Conservation (phyloP, 1,284 basidiomycete species). For the Amylostereum areolatum region DNA sequence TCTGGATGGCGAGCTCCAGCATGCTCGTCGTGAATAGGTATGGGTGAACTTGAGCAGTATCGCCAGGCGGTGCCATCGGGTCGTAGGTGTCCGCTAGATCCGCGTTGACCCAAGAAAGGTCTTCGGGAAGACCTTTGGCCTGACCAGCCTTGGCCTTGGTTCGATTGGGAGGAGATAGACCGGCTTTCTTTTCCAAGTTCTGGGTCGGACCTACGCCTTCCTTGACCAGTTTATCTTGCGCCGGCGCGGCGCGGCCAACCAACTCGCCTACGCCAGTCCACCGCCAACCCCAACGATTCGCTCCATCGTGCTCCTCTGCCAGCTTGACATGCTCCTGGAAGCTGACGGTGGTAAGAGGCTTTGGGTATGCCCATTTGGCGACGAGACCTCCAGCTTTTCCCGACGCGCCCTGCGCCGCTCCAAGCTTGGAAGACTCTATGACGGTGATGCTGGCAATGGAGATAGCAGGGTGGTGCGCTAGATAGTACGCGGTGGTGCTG, state of each 20-base stretch:
- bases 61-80: slow-evolving; percentile 51
- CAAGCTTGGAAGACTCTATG: slow-evolving; percentile 68
- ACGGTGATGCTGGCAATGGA: slow-evolving; percentile 49
- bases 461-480: slow-evolving; percentile 52
- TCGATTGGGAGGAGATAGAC: slow-evolving; percentile 34
- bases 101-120: slow-evolving; percentile 58
- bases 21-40: slow-evolving; percentile 76
- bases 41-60: slow-evolving; percentile 80
- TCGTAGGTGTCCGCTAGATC: slow-evolving; percentile 54
- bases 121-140: slow-evolving; percentile 45
- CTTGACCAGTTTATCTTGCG: slow-evolving; percentile 11
- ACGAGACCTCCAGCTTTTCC: slow-evolving; percentile 94
- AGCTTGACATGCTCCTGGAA: slow-evolving; percentile 78
- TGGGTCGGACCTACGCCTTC: slow-evolving; percentile 26
- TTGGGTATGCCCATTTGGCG: slow-evolving; percentile 74
- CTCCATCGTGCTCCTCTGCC: slow-evolving; percentile 68
- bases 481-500: slow-evolving; percentile 80
- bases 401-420: slow-evolving; percentile 72
- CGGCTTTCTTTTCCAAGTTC: slow-evolving; percentile 51
- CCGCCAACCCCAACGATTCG: slow-evolving; percentile 79
- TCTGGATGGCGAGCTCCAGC: slow-evolving; percentile 58
- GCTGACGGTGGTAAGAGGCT: slow-evolving; percentile 73
- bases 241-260: slow-evolving; percentile 50
- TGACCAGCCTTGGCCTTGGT: slow-evolving; percentile 19
- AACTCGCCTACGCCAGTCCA: slow-evolving; percentile 60